These are phyloP conservation scores for Lineolata rhizophorae DNA, from an alignment of 495 filamentous ascomycete species.

Conservation along the genomic window DNA sequence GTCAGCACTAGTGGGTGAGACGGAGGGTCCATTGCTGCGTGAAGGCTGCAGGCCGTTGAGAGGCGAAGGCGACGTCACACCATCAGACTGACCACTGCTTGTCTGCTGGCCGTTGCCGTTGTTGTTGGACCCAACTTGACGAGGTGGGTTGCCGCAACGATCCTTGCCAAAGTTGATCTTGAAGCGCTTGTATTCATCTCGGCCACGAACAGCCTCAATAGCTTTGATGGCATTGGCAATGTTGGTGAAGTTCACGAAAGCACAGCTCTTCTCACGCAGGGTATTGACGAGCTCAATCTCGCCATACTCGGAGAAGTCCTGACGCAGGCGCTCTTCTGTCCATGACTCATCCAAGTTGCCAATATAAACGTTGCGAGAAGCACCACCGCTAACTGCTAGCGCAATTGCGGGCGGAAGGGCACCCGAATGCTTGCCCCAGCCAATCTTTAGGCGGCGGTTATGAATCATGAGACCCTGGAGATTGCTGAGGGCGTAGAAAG, in stretches of 20 bases:
- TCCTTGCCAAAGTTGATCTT: slow-evolving; percentile 99
- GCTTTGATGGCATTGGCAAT: slow-evolving; percentile 99
- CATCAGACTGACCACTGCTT: slow-evolving; percentile 10
- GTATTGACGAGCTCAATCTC: slow-evolving; percentile 97
- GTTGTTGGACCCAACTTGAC: slow-evolving; percentile 47
- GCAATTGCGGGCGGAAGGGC: slow-evolving; percentile 93
- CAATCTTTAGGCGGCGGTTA: slow-evolving; percentile 92
- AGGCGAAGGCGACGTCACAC: slow-evolving; percentile 38
- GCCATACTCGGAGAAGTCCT: slow-evolving; percentile 94
- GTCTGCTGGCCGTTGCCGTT: slow-evolving; percentile 24
- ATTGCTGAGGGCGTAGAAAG: slow-evolving; percentile 94
- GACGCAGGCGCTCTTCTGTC: slow-evolving; percentile 83
- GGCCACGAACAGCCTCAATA: slow-evolving; percentile 81
- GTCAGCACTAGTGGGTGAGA: slow-evolving; percentile 50
- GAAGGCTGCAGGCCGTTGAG: slow-evolving; percentile 24
- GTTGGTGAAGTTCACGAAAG: slow-evolving; percentile 98
- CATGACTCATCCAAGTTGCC: slow-evolving; percentile 94
- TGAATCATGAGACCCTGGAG: slow-evolving; percentile 97
- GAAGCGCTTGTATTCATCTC: slow-evolving; percentile 92
- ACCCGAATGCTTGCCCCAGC: slow-evolving; percentile 97
- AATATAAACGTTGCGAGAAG: slow-evolving; percentile 91
- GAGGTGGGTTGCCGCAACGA: slow-evolving; percentile 85
- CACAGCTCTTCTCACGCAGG: slow-evolving; percentile 93
- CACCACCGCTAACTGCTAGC: slow-evolving; percentile 84
- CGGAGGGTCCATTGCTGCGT: slow-evolving; percentile 37